Evolutionary conservation across 179 eudicot species (phyloP), one percentile per base, ranked within the genome.

Genomic region (Corrigiola litoralis): DNA sequence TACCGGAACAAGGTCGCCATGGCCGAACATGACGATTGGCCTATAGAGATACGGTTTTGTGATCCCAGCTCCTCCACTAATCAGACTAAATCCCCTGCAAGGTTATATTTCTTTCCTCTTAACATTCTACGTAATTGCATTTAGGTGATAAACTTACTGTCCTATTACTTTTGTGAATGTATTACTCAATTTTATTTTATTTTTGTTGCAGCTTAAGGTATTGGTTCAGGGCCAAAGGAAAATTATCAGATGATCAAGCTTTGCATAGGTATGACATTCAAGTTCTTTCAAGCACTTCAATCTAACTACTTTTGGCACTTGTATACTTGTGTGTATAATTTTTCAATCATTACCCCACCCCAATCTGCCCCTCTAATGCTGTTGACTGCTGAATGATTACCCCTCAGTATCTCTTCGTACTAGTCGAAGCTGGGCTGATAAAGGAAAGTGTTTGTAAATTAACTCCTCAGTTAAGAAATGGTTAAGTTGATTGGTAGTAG

Each of bases 1-100:
- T 91, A 95, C 74, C 90, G 99, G 47, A 95, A 91, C 82, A 95
- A 91, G 83, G 91, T 88, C 58, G 95, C 92, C 52, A 68, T 76
- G 38, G 28, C 77, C 44, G 37, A 80, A 47, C 64, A 76, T 69
- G 66, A 74, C 42, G 82, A 88, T 20, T 95, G 96, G 95, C 99
- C 99, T 11, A 82, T 95, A 38, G 97, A 95, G 38, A 81, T 91
- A 75, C 82, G 89, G 52, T 91, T 95, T 76, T 88, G 97, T 76
- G 88, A 91, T 36, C 95, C 95, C 48, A 79, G 55, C 65, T 65
- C 79, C 58, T 51, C 75, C 63, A 86, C 96, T 57, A 91, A 76
- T 63, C 90, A 86, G 71, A 85, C 80, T 21, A 86, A 80, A 71
- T 79, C 95, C 74, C 92, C 92, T 77, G 80, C 99, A 77, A 91